Conservation (phyloP, 345 rosid genomes). For the Adansonia digitata region DNA sequence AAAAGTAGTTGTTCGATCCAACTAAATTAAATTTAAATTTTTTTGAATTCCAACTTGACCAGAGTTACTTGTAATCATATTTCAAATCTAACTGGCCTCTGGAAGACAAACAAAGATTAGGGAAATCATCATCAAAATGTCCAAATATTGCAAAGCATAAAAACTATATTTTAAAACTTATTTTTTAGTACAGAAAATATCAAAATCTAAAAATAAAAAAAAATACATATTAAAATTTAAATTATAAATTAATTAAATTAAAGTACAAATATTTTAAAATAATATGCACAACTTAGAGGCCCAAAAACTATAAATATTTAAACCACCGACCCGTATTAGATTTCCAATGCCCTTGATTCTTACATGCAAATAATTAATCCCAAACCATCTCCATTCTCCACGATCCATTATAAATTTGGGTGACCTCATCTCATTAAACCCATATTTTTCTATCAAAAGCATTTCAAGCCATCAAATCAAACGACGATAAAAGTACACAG, state of each 20-base stretch:
- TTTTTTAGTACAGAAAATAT: too few species aligned
- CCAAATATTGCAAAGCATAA: not conserved
- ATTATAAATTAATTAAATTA: too few species aligned
- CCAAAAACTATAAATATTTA: not conserved
- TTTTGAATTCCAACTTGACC: not conserved
- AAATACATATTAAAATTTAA: too few species aligned
- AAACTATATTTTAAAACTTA: not conserved
- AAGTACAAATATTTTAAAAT: too few species aligned
- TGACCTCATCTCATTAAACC: not conserved
- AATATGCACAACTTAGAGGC: not conserved
- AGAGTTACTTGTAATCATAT: not conserved
- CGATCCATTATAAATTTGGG: not conserved
- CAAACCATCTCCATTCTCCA: not conserved
- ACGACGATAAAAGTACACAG: not conserved
- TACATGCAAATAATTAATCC: not conserved
- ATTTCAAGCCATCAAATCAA: not conserved
- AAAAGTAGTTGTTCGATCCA: too few species aligned
- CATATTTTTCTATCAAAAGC: not conserved
- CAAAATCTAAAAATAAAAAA: too few species aligned
- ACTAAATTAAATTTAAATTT: too few species aligned
- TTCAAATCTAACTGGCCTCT: not conserved
- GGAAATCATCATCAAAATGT: not conserved
- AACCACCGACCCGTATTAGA: not conserved
- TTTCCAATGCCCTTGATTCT: not conserved
- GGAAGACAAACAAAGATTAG: not conserved